A percentile compares a stretch with the other conserved stretches of the same genome.
phyloP scores from a whole-genome alignment of 176 grass and related monocot genomes.

The Cymbopogon citratus region DNA sequence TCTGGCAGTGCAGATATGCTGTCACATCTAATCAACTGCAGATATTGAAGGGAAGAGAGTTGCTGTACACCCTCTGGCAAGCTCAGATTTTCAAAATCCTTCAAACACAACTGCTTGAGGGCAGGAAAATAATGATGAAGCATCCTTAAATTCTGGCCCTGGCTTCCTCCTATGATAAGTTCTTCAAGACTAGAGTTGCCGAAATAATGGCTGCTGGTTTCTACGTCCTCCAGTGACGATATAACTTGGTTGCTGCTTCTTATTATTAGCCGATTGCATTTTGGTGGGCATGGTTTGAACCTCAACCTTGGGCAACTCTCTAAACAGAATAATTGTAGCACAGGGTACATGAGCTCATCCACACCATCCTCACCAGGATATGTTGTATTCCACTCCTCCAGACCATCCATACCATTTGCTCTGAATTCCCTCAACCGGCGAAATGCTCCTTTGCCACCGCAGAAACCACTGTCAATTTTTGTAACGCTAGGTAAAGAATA shows the following conservation, averaged over 20 bases:
- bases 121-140: neutral
- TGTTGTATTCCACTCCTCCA: neutral
- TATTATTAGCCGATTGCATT: too few species aligned
- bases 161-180: fast-evolving
- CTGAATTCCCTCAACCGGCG: neutral
- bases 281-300: neutral
- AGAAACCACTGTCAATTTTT: neutral
- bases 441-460: neutral
- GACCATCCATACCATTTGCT: fast-evolving
- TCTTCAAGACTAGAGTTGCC: neutral
- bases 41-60: neutral
- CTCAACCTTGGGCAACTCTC: neutral
- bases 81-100: neutral
- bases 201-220: neutral
- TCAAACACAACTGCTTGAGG: fast-evolving
- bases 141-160: neutral
- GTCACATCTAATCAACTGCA: fast-evolving
- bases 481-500: fast-evolving
- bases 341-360: slow-evolving; percentile 1
- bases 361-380: neutral
- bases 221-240: neutral
- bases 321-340: too few species aligned
- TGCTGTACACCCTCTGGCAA: neutral
- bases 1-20: neutral
- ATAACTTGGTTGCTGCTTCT: neutral